Evolutionary conservation across 1,284 basidiomycete genomes (phyloP).

Genomic region (Tylopilus sp.): DNA sequence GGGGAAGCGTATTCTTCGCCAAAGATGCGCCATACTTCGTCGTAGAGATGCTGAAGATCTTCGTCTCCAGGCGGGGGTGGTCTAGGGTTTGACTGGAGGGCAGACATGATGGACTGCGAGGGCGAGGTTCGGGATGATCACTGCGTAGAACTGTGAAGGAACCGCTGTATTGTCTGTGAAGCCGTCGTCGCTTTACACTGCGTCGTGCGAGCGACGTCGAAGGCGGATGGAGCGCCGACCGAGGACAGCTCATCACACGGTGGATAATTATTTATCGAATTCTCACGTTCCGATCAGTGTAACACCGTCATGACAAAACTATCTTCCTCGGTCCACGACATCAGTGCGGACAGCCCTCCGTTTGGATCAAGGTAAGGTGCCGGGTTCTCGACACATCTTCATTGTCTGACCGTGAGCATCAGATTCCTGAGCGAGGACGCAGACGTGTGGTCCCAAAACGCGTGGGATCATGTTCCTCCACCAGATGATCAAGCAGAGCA

Average conservation of each 20-base stretch:
- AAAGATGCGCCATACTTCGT: slow-evolving; percentile 66
- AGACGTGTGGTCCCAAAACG: slow-evolving; percentile 73
- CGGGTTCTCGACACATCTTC: not conserved
- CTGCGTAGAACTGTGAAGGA: not conserved
- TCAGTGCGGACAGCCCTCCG: slow-evolving; percentile 53
- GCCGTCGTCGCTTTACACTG: slow-evolving; percentile 1
- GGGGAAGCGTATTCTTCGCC: slow-evolving; percentile 38
- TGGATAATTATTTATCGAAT: slow-evolving; percentile 3
- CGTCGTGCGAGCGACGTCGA: slow-evolving; percentile 8
- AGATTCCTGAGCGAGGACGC: slow-evolving; percentile 60
- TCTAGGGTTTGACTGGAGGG: slow-evolving; percentile 30
- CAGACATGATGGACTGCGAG: slow-evolving; percentile 26
- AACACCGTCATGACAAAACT: slow-evolving; percentile 25
- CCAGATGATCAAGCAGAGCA: slow-evolving; percentile 70
- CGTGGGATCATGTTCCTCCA: slow-evolving; percentile 86
- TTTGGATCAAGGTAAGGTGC: slow-evolving; percentile 60
- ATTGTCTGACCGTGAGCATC: not conserved
- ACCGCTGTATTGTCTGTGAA: not conserved
- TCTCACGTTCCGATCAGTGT: no score
- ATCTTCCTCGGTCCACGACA: slow-evolving; percentile 63
- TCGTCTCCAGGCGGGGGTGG: slow-evolving; percentile 53
- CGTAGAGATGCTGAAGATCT: slow-evolving; percentile 64
- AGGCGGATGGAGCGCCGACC: not conserved
- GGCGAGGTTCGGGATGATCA: slow-evolving; percentile 12
- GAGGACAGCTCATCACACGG: no score